Evolutionary conservation across 2,329 filamentous ascomycete genomes (phyloP).

Genomic region (Penicillium sp.): DNA sequence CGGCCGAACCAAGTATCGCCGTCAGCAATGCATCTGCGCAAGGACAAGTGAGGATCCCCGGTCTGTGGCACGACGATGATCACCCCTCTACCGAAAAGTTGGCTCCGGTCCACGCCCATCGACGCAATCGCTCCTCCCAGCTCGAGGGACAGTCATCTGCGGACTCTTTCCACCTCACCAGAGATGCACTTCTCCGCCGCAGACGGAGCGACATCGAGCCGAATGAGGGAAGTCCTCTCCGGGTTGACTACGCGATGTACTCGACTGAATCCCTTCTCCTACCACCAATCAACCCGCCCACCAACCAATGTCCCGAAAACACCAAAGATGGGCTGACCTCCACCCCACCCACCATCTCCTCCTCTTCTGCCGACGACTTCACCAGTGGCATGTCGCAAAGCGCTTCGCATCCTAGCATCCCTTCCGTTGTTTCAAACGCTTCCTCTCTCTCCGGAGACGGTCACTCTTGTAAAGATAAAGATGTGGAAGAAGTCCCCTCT

Average conservation of each 20-base stretch:
- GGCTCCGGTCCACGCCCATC: conserved; percentile 26
- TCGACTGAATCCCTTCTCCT: conserved; percentile 24
- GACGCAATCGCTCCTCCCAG: conserved; percentile 41
- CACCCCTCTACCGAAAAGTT: conserved; percentile 14
- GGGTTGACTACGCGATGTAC: conserved; percentile 27
- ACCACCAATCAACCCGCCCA: conserved; percentile 15
- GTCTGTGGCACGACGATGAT: conserved; percentile 33
- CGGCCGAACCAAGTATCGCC: conserved; percentile 44
- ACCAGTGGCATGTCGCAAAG: conserved; percentile 50
- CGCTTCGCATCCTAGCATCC: conserved; percentile 50
- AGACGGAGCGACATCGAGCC: conserved; percentile 30
- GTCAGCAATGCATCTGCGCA: conserved; percentile 47
- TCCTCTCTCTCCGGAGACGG: conserved; percentile 48
- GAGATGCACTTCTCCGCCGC: conserved; percentile 37
- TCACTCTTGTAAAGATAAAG: conserved; percentile 24
- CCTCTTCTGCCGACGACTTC: conserved; percentile 48
- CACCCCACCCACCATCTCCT: conserved; percentile 47
- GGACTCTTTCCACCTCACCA: conserved; percentile 38
- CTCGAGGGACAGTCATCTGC: conserved; percentile 31
- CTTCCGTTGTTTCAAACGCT: conserved; percentile 47
- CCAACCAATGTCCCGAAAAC: conserved; percentile 21
- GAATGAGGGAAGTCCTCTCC: conserved; percentile 16
- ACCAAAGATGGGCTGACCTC: conserved; percentile 33
- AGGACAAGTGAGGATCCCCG: conserved; percentile 44
- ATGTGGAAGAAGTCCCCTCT: conserved; percentile 37